Conservation (phyloP, 768 basidiomycete species). For the Inosperma sp. region DNA sequence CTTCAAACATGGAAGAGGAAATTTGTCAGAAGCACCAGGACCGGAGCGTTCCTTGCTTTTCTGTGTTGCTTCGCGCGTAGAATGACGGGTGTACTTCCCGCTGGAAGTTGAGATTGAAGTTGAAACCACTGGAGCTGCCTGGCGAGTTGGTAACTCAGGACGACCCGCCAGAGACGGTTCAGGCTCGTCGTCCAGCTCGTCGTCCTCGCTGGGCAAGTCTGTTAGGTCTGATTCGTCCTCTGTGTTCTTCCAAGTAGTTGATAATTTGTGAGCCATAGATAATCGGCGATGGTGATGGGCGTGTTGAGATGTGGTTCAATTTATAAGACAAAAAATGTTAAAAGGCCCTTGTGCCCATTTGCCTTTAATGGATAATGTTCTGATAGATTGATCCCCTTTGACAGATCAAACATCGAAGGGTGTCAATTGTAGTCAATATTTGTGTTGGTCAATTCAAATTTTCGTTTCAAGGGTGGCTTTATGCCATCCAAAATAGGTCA, state of each 20-base stretch:
- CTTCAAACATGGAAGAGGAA: slow-evolving; percentile 2
- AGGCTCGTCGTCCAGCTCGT: slow-evolving; percentile 25
- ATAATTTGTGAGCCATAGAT: too few species aligned
- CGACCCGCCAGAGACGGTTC: slow-evolving; percentile 17
- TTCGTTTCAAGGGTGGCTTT: too few species aligned
- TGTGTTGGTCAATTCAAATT: too few species aligned
- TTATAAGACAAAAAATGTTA: too few species aligned
- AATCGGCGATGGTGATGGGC: too few species aligned
- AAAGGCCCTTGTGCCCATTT: too few species aligned
- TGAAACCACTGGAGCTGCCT: neutral
- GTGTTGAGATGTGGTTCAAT: too few species aligned
- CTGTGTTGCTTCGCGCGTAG: slow-evolving; percentile 21
- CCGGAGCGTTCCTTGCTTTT: slow-evolving; percentile 15
- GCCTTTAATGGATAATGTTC: too few species aligned
- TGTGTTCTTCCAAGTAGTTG: slow-evolving; percentile 5
- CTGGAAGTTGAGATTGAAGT: neutral
- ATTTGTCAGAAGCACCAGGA: slow-evolving; percentile 9
- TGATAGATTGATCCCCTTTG: too few species aligned
- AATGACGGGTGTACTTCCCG: slow-evolving; percentile 1
- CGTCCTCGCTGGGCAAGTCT: slow-evolving; percentile 41
- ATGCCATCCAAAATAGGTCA: too few species aligned
- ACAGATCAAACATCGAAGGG: too few species aligned
- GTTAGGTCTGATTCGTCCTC: slow-evolving; percentile 45
- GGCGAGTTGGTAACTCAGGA: neutral
- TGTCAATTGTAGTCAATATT: too few species aligned